phyloP scores from a whole-genome alignment of 352 stramenopile species.

The Phytophthora fragariae region DNA sequence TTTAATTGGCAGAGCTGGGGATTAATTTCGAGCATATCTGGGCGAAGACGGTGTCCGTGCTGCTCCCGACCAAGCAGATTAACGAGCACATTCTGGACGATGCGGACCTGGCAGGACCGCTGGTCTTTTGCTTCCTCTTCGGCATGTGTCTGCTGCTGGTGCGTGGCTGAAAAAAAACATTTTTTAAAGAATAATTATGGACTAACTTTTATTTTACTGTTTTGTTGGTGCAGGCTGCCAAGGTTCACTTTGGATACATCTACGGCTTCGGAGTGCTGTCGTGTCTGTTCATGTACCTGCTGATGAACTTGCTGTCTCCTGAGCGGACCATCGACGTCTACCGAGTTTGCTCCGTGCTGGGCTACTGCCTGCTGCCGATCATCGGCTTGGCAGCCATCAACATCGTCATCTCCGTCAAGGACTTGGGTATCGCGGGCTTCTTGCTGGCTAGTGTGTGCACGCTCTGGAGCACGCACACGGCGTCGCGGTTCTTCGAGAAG shows the following conservation, averaged over 20 bases:
- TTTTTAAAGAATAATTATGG: neutral
- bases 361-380: constrained; percentile 98
- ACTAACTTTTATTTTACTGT: neutral
- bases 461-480: constrained; percentile 95
- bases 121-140: constrained; percentile 96
- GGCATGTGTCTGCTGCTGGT: constrained; percentile 95
- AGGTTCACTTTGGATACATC: constrained; percentile 99
- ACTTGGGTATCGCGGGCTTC: constrained; percentile 79
- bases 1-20: constrained; percentile 87
- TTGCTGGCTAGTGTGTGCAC: constrained; percentile 90
- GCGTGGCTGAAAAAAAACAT: constrained; percentile 17
- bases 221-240: constrained; percentile 66
- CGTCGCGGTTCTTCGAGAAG: constrained; percentile 96
- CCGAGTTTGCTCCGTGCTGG: constrained; percentile 95
- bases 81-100: constrained; percentile 92
- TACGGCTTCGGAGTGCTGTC: constrained; percentile 98
- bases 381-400: constrained; percentile 95
- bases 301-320: constrained; percentile 96
- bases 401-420: constrained; percentile 92
- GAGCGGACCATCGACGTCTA: constrained; percentile 92
- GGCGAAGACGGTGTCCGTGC: constrained; percentile 95
- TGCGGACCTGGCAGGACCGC: constrained; percentile 94
- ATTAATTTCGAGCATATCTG: constrained; percentile 98
- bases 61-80: constrained; percentile 93
- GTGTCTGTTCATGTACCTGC: constrained; percentile 95